These are phyloP conservation scores for Chytriomyces confervae DNA, from an alignment of 192 early-diverging fungal genomes.

Conservation along the genomic window DNA sequence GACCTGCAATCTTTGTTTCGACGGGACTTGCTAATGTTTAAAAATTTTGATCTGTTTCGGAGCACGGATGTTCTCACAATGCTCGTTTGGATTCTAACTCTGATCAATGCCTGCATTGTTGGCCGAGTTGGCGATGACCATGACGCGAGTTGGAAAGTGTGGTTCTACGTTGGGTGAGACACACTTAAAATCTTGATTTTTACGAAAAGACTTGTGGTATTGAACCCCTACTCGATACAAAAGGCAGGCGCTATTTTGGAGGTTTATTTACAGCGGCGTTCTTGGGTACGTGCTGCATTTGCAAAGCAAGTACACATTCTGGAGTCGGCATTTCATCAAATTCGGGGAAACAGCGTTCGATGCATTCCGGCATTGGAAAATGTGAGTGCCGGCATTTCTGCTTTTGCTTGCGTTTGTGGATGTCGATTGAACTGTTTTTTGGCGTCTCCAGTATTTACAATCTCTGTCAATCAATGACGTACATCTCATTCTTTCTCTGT, in stretches of 20 bases:
- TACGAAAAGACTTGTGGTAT: neutral
- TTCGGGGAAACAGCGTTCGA: constrained; percentile 86
- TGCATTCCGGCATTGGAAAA: constrained; percentile 95
- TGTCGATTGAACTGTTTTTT: neutral
- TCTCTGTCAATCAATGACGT: constrained; percentile 88
- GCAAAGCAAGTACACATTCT: constrained; percentile 82
- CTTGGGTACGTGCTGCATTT: constrained; percentile 78
- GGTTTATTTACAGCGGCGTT: constrained; percentile 80
- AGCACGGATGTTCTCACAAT: constrained; percentile 82
- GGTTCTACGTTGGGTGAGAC: constrained; percentile 52
- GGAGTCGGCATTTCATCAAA: constrained; percentile 92
- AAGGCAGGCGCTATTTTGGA: constrained; percentile 84
- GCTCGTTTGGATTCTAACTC: constrained; percentile 76
- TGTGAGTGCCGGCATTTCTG: constrained; percentile 47
- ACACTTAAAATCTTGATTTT: neutral
- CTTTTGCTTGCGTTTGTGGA: too few species aligned
- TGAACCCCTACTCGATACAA: constrained; percentile 31
- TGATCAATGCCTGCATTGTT: constrained; percentile 67
- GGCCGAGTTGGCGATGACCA: constrained; percentile 50
- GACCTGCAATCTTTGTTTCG: constrained; percentile 76
- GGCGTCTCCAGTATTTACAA: constrained; percentile 78
- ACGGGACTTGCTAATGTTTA: constrained; percentile 85
- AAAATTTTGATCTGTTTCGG: constrained; percentile 89
- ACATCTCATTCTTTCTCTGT: constrained; percentile 84
- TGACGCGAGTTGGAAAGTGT: constrained; percentile 45